Conservation (phyloP, 768 basidiomycete species). For the Boletellus ananiceps region DNA sequence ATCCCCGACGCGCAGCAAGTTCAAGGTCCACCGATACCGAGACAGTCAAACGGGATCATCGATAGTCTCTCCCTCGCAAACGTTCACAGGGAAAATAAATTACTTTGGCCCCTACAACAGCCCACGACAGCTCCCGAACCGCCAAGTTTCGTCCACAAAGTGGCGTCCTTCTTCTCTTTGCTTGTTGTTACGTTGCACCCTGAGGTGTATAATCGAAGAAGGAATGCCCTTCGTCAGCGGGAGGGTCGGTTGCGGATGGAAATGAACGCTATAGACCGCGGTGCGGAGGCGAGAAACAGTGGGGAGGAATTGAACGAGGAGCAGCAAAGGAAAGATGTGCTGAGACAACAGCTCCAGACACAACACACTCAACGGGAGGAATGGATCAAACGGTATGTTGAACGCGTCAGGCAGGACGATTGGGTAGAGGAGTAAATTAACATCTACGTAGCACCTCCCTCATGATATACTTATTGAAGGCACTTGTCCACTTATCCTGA, state of each 20-base stretch:
- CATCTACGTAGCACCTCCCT: conserved; percentile 4
- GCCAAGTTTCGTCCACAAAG: conserved; percentile 48
- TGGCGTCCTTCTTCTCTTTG: conserved; percentile 50
- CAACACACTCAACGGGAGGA: conserved; percentile 48
- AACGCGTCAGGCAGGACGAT: conserved; percentile 57
- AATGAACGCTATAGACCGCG: conserved; percentile 39
- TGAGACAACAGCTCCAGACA: conserved; percentile 42
- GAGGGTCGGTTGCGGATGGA: conserved; percentile 69
- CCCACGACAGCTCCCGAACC: conserved; percentile 26
- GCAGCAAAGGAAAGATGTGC: conserved; percentile 21
- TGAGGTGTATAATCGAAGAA: conserved; percentile 67
- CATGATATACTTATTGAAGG: not conserved
- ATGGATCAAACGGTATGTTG: conserved; percentile 65
- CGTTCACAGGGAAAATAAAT: conserved; percentile 50
- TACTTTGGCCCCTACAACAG: conserved; percentile 36
- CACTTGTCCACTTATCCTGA: not conserved
- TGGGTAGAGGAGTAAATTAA: conserved; percentile 58
- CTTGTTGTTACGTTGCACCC: conserved; percentile 64
- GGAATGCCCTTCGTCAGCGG: conserved; percentile 51
- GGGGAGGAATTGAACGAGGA: conserved; percentile 32
- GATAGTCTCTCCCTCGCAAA: conserved; percentile 55
- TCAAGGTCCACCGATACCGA: conserved; percentile 28
- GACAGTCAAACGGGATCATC: conserved; percentile 35
- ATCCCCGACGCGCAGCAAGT: conserved; percentile 16
- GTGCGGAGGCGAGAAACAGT: conserved; percentile 26